Conservation (phyloP, 805 yeast genomes). For the Yamadazyma endophytica region DNA sequence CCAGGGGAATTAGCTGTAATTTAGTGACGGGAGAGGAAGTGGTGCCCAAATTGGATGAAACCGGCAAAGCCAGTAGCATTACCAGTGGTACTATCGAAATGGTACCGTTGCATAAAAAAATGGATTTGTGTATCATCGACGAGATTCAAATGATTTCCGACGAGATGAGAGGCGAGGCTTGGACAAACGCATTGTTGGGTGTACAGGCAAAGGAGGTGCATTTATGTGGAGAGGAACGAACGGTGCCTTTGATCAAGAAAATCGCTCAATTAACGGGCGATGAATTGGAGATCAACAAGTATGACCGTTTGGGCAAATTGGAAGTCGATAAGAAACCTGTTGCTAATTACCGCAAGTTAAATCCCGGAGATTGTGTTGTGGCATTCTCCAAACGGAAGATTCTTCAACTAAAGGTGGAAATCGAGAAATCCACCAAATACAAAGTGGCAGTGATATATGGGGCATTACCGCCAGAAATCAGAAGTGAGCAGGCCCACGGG, state of each 20-base stretch:
- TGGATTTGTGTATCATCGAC: constrained; percentile 89
- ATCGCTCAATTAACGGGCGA: constrained; percentile 76
- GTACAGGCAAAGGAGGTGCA: constrained; percentile 83
- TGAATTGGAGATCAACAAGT: constrained; percentile 61
- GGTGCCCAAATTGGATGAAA: constrained; percentile 60
- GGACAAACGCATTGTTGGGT: constrained; percentile 90
- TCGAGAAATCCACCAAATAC: constrained; percentile 58
- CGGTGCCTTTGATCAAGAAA: constrained; percentile 61
- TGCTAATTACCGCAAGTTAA: constrained; percentile 35
- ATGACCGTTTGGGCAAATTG: constrained; percentile 72
- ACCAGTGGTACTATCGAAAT: constrained; percentile 92
- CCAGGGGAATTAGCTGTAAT: constrained; percentile 68
- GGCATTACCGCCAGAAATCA: constrained; percentile 90
- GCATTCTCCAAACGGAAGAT: constrained; percentile 78
- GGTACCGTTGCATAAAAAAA: constrained; percentile 63
- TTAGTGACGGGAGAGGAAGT: constrained; percentile 95
- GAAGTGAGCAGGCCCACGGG: constrained; percentile 74
- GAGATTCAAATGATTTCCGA: constrained; percentile 96
- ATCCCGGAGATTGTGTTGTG: constrained; percentile 84
- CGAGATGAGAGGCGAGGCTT: constrained; percentile 77
- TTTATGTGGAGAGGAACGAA: constrained; percentile 88
- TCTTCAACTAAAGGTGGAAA: constrained; percentile 59
- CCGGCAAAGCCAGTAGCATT: constrained; percentile 69
- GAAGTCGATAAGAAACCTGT: constrained; percentile 42
- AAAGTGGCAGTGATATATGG: constrained; percentile 92